Base-by-base conservation (phyloP, 2,329 filamentous ascomycete species). In the Cladosporium sp. region DNA sequence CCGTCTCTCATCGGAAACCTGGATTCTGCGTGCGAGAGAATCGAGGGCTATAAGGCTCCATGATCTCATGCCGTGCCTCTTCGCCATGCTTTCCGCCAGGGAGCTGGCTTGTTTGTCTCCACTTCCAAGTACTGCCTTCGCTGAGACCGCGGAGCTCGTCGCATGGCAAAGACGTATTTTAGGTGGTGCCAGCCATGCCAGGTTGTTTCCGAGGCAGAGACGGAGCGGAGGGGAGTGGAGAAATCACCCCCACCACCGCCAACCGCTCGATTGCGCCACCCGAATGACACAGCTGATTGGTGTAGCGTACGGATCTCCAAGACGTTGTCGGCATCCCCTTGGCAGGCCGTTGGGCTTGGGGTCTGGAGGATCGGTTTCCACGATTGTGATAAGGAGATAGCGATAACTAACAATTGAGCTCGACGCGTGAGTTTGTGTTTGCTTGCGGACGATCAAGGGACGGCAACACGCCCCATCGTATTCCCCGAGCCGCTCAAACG, bases 51-150 rank as follows among this genome's bases (percentile, higher is more conserved):
- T 27, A 4, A 27, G 9, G 22, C 22, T 27, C n/a, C 29, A 48
- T 48, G 45, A 48, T 48, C 45, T 48, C 45, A 48, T 48, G 45
- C 45, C 36, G 45, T 45, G 42, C 20, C 19, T 45, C 42, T n/a
- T 45, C 42, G 42, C 29, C 42, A 30, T 36, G 22, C 9, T 27
- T 27, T 27, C 22, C 5, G 5, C 22, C 4, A 9, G 22, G 22
- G 9, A 27, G 9, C 4, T 27, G 22, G 22, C 22, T 27, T 27
- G 22, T 9, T 27, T 27, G 33, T 19, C 43, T 38, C 43, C 43
- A 47, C 43, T 47, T 47, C 43, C 43, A 38, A 39, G 35, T 30
- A 15, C 35, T 22, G 25, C n/a, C 9, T 15, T 35, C 43, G 43
- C 43, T 33, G 43, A 39, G 33, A 30, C 29, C n/a, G 30, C 25